Evolutionary conservation across 306 rosid species (phyloP).

Genomic region (Lotus japonicus): DNA sequence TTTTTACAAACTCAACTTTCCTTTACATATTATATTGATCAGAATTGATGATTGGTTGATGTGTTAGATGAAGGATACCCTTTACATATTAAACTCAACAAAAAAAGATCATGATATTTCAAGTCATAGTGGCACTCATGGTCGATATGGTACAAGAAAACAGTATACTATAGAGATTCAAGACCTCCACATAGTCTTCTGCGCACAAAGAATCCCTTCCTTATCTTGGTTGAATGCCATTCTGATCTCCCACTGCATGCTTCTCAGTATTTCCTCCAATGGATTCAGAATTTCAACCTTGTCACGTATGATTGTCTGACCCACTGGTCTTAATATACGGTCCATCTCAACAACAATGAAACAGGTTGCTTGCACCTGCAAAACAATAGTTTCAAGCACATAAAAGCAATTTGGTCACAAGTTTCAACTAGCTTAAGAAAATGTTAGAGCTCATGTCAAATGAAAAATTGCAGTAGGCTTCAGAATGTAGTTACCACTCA

Average conservation of each 20-base stretch:
- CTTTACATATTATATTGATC: neutral
- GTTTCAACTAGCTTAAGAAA: neutral
- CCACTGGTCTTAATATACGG: conserved; percentile 80
- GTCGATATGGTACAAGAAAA: neutral
- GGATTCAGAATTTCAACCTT: conserved; percentile 74
- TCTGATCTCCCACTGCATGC: conserved; percentile 72
- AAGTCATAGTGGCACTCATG: neutral
- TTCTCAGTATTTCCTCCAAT: conserved; percentile 62
- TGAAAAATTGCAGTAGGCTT: neutral
- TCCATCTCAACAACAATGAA: conserved; percentile 91
- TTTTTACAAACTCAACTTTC: neutral
- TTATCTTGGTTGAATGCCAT: conserved; percentile 66
- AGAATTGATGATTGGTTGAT: neutral
- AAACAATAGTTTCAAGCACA: neutral
- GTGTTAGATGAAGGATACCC: neutral
- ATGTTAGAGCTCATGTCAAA: too few relatives aligned
- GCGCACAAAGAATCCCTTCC: conserved; percentile 86
- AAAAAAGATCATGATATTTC: neutral
- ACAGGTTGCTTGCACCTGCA: conserved; percentile 85
- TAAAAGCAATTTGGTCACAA: neutral
- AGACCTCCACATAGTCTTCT: conserved; percentile 81
- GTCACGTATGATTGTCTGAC: conserved; percentile 88
- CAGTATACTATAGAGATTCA: conserved; percentile 18
- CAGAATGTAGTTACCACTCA: neutral
- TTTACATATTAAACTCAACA: too few relatives aligned